Evolutionary conservation across 73 alveolate species (phyloP).

Genomic region (Paramecium primaurelia): DNA sequence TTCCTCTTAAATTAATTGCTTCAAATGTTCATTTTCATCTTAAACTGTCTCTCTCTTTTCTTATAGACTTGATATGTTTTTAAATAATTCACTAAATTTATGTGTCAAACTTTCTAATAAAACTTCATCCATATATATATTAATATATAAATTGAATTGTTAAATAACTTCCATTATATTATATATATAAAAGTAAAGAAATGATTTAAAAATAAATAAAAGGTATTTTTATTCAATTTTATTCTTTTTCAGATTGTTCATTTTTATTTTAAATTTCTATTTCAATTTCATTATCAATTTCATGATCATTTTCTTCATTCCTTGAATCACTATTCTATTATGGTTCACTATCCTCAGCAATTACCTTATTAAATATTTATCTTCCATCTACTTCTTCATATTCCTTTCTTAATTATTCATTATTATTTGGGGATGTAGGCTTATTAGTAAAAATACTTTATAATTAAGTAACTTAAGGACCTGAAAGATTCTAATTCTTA

Average conservation of each 20-base stretch:
- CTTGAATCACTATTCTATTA: neutral
- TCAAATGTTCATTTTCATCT: neutral
- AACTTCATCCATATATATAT: neutral
- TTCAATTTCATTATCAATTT: neutral
- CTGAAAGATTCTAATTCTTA: neutral
- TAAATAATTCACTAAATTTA: neutral
- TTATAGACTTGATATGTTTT: neutral
- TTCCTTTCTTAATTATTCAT: neutral
- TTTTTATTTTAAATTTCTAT: neutral
- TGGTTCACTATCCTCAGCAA: conserved; percentile 15
- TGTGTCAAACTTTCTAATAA: neutral
- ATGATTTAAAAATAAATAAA: neutral
- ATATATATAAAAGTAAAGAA: neutral
- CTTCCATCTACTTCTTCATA: neutral
- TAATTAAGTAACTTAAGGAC: neutral
- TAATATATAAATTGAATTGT: neutral
- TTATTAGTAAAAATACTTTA: neutral
- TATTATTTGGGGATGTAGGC: neutral
- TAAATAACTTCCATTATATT: too few relatives aligned
- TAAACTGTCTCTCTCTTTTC: neutral
- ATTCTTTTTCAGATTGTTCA: neutral
- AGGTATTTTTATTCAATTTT: neutral
- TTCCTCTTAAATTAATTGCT: neutral
- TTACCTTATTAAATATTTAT: neutral
- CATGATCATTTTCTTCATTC: neutral